Percentiles rank a stretch among this genome's conserved stretches.
Conservation (phyloP, 2,329 filamentous ascomycete genomes). For the Botrytis sinoallii region DNA sequence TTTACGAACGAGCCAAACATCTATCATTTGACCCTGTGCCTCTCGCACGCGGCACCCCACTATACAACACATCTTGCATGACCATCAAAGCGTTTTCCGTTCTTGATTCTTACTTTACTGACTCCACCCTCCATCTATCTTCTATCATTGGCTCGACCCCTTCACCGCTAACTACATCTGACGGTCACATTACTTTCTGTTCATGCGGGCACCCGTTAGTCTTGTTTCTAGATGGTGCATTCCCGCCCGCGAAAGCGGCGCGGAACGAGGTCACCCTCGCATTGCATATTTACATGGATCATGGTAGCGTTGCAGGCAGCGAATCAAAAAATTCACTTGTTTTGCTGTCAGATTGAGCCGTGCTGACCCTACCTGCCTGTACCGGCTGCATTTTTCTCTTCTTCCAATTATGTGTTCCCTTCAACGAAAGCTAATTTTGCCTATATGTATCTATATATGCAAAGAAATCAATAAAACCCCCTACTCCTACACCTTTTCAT, state of each 20-base stretch:
- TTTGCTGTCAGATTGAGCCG: background rate
- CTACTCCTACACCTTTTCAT: background rate
- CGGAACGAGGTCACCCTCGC: constrained; percentile 27
- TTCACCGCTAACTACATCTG: constrained; percentile 27
- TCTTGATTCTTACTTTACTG: background rate
- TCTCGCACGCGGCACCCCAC: constrained; percentile 15
- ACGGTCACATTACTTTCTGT: constrained; percentile 31
- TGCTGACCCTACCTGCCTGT: background rate
- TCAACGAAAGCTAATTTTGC: background rate
- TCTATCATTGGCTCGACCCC: constrained; percentile 8
- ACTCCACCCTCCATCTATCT: background rate
- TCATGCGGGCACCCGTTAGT: constrained; percentile 35
- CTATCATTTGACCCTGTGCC: background rate
- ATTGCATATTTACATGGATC: constrained; percentile 19
- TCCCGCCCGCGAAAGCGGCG: constrained; percentile 34
- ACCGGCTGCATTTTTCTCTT: background rate
- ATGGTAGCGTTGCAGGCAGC: background rate
- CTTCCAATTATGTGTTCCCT: background rate
- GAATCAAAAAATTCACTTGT: background rate
- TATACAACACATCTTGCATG: constrained; percentile 31
- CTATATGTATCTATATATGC: background rate
- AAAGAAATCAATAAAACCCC: background rate
- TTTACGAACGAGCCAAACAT: background rate
- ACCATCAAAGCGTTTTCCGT: constrained; percentile 14
- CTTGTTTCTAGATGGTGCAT: constrained; percentile 28